A percentile compares a stretch with the other conserved stretches of the same genome.
These are phyloP conservation scores for Teratosphaeria zuluensis DNA, from an alignment of 2,329 filamentous ascomycete species.

Conservation along the genomic window DNA sequence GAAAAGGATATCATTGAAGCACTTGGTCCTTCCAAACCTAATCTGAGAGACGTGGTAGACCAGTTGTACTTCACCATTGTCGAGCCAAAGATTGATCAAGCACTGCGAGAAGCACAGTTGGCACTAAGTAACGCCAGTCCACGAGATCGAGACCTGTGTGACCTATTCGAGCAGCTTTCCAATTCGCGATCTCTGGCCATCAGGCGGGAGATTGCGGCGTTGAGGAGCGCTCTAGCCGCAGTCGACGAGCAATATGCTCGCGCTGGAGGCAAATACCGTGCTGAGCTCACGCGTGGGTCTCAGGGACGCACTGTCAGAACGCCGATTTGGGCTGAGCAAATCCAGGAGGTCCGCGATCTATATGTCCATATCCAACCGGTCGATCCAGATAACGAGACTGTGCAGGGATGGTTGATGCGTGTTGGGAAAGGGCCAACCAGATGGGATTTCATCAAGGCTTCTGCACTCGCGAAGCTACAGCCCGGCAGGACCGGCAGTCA, in stretches of 20 bases:
- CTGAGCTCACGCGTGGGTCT: background rate
- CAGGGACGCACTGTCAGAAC: background rate
- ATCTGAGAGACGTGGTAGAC: constrained; percentile 48
- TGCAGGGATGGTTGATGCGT: constrained; percentile 12
- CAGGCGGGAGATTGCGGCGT: background rate
- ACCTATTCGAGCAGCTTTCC: background rate
- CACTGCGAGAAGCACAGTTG: constrained; percentile 4
- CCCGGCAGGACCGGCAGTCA: constrained; percentile 17
- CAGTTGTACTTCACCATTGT: constrained; percentile 33
- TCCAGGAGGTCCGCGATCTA: constrained; percentile 2
- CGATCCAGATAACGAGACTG: constrained; percentile 4
- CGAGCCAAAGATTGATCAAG: constrained; percentile 11
- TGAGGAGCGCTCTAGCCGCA: background rate
- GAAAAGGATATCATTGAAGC: constrained; percentile 9
- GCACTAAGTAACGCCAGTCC: background rate
- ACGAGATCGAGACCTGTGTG: constrained; percentile 3
- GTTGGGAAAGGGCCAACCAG: constrained; percentile 11
- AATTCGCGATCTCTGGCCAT: background rate
- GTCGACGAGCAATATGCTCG: background rate
- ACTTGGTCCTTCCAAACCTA: constrained; percentile 5
- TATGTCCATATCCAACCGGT: constrained; percentile 13
- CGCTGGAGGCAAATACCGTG: background rate
- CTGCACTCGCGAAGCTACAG: constrained; percentile 27
- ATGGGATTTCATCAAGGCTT: constrained; percentile 41
- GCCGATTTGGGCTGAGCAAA: constrained; percentile 1